Evolutionary conservation across 805 yeast species (phyloP).

Genomic region (Komagataella kurtzmanii): DNA sequence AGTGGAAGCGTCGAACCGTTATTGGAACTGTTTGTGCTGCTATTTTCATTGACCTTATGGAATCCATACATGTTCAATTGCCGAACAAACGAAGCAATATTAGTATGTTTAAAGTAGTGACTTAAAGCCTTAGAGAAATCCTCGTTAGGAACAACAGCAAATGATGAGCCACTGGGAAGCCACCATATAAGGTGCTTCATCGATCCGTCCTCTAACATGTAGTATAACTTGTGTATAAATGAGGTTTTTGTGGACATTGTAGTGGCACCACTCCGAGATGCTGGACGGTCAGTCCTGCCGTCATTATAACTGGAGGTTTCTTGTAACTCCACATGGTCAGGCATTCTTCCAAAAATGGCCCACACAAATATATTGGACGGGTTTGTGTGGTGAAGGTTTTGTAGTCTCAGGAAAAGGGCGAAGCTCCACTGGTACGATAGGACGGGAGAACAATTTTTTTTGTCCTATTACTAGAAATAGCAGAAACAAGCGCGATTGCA

Average conservation of each 20-base stretch:
- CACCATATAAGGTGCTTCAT: constrained; percentile 78
- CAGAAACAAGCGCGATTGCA: background rate
- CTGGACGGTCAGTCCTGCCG: background rate
- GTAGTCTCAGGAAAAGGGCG: background rate
- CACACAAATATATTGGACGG: background rate
- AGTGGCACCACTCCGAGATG: background rate
- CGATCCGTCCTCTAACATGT: constrained; percentile 73
- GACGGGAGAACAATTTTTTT: background rate
- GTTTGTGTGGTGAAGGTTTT: background rate
- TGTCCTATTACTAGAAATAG: background rate
- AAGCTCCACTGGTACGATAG: background rate
- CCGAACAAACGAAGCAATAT: constrained; percentile 66
- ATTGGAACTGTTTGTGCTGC: constrained; percentile 2
- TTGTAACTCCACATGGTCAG: background rate
- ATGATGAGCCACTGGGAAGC: constrained; percentile 53
- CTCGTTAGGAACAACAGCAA: constrained; percentile 74
- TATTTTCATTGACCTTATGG: constrained; percentile 50
- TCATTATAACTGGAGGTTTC: background rate
- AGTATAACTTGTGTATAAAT: constrained; percentile 82
- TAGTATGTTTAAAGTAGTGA: constrained; percentile 67
- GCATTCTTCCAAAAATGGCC: background rate
- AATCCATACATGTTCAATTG: constrained; percentile 78
- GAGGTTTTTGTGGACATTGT: constrained; percentile 11
- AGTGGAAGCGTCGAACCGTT: background rate
- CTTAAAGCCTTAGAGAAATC: constrained; percentile 66